Conservation (phyloP, 2,329 filamentous ascomycete species). For the Sclerotinia borealis region DNA sequence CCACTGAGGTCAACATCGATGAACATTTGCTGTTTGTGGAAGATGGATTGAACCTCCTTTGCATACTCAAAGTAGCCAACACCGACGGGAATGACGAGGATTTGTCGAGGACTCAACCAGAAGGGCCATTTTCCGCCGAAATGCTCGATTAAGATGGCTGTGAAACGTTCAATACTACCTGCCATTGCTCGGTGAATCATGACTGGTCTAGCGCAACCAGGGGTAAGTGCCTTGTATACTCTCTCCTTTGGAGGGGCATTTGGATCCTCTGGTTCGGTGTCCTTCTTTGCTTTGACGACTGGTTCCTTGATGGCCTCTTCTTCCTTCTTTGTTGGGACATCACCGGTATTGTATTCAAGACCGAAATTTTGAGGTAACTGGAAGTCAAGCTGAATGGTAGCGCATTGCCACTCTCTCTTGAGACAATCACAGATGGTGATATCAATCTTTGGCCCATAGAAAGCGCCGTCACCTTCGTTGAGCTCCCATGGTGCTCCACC, state of each 20-base stretch:
- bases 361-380: constrained; percentile 81
- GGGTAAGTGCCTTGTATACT: constrained; percentile 47
- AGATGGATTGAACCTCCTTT: constrained; percentile 62
- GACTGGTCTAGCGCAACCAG: constrained; percentile 71
- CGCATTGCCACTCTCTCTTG: constrained; percentile 78
- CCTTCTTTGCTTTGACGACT: constrained; percentile 37
- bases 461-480: constrained; percentile 92
- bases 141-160: constrained; percentile 76
- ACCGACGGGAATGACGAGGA: constrained; percentile 73
- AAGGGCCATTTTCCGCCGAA: constrained; percentile 86
- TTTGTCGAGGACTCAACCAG: constrained; percentile 80
- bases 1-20: constrained; percentile 65
- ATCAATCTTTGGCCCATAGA: constrained; percentile 98
- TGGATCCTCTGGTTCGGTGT: constrained; percentile 32
- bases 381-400: constrained; percentile 93
- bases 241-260: constrained; percentile 39
- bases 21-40: constrained; percentile 63
- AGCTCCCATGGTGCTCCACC: constrained; percentile 73
- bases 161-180: constrained; percentile 62
- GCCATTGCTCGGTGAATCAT: constrained; percentile 82
- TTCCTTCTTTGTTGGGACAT: constrained; percentile 44
- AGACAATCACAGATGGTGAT: constrained; percentile 89
- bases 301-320: constrained; percentile 32
- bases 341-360: constrained; percentile 76
- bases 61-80: constrained; percentile 67